Evolutionary conservation across 306 rosid species (phyloP), one percentile per base, ranked within the genome.

Genomic region (Pterocarpus macrocarpus): DNA sequence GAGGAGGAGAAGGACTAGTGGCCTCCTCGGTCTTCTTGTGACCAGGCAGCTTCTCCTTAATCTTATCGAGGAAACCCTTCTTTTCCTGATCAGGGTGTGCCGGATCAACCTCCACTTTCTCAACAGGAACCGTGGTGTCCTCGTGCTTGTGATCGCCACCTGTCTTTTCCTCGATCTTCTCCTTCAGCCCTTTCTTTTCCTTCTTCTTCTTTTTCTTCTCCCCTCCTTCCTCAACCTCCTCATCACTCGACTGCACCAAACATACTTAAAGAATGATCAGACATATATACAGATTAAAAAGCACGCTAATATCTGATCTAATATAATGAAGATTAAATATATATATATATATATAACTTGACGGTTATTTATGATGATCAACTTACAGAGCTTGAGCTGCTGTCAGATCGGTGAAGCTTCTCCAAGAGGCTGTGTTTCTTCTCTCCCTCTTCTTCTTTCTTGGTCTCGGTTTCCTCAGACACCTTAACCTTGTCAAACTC

Each of bases 41-140:
- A 0, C 98, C 97, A 2, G 97, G 98, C 7, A 95, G 84, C 73
- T 92, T 95, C 2, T 83, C 97, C 90, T 94, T 94, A 11, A 94
- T 92, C 44, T 94, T 94, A 6, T 91, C 94, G 1, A 92, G 77
- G 72, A 94, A 84, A 0, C 98, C 98, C 83, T 94, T 94, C 90
- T 92, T 94, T 9, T 94, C 97, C 22, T 90, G 28, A 22, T 22
- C 94, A 0, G 85, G 58, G 0, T 61, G 67, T 11, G 50, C 81
- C 5, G 74, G 61, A 9, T 83, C 90, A 17, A 80, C 77, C 22
- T 83, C 94, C 38, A 89, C 84, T 45, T 81, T 91, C 87, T 91
- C 96, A 28, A 88, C 88, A 0, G 90, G 86, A 49, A 91, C 84
- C 1, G 62, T n/a, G 0, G 87, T 87, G 65, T 70, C 83, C 81